A percentile compares a stretch with the other conserved stretches of the same genome.
Conservation (phyloP, 768 basidiomycete species). For the Pleurotus cornucopiae region DNA sequence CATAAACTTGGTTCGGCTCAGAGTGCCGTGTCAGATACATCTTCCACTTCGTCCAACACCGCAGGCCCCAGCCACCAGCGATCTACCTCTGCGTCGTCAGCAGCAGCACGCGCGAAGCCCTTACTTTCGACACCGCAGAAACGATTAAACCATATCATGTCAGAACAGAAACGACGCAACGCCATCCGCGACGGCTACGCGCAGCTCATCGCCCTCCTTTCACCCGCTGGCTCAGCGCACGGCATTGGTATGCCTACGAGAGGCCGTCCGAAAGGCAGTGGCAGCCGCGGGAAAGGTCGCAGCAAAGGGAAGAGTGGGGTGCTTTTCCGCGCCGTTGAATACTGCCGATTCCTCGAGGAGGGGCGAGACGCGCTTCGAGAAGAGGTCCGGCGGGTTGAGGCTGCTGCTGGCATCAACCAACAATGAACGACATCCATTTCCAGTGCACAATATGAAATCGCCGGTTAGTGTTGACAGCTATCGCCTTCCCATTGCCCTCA, state of each 20-base stretch:
- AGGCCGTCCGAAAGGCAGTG: conserved; percentile 78
- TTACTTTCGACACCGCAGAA: conserved; percentile 83
- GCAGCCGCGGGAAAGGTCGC: conserved; percentile 58
- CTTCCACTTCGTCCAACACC: conserved; percentile 16
- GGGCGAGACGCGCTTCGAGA: conserved; percentile 64
- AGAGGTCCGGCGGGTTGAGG: conserved; percentile 68
- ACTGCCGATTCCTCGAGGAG: conserved; percentile 83
- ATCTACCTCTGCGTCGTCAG: background rate
- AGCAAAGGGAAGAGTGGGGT: conserved; percentile 90
- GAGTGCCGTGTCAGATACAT: conserved; percentile 25
- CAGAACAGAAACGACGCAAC: conserved; percentile 90
- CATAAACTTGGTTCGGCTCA: conserved; percentile 14
- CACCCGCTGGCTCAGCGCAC: conserved; percentile 68
- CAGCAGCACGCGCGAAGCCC: conserved; percentile 45
- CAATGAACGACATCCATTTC: conserved; percentile 7
- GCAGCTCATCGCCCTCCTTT: conserved; percentile 76
- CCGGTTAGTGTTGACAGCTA: background rate
- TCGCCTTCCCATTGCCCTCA: background rate
- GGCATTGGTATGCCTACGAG: conserved; percentile 71
- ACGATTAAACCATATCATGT: conserved; percentile 90
- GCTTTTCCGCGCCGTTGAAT: conserved; percentile 81
- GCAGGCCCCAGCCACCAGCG: conserved; percentile 11
- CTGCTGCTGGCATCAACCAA: conserved; percentile 53
- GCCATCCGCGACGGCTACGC: conserved; percentile 89
- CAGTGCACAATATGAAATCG: background rate